Percentiles rank a stretch among this genome's conserved stretches.
Evolutionary conservation across 1,139 yeast genomes (phyloP).

Genomic region (Zygoascus meyerae): DNA sequence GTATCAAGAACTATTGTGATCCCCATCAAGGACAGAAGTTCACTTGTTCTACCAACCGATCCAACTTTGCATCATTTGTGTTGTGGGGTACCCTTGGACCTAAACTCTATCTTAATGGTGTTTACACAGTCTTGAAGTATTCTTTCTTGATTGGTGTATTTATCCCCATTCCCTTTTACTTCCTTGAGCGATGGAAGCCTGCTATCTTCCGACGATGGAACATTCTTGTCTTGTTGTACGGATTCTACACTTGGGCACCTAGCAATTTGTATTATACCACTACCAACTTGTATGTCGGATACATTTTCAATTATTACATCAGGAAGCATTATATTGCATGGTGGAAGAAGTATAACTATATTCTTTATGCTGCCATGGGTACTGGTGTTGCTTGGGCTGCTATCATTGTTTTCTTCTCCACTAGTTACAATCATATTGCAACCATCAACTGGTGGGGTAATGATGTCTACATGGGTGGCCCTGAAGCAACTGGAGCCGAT

Average conservation of each 20-base stretch:
- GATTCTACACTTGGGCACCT: slow-evolving; percentile 46
- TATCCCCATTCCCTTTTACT: slow-evolving; percentile 41
- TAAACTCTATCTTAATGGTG: slow-evolving; percentile 44
- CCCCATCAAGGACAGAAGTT: slow-evolving; percentile 34
- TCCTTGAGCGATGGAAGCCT: slow-evolving; percentile 33
- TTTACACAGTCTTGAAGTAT: slow-evolving; percentile 44
- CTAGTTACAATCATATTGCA: slow-evolving; percentile 39
- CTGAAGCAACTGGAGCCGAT: slow-evolving; percentile 37
- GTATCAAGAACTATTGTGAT: slow-evolving; percentile 43
- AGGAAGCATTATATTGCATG: slow-evolving; percentile 45
- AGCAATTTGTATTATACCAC: slow-evolving; percentile 44
- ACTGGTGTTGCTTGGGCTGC: slow-evolving; percentile 41
- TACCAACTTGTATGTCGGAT: slow-evolving; percentile 48
- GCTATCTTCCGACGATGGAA: slow-evolving; percentile 36
- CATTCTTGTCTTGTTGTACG: slow-evolving; percentile 47
- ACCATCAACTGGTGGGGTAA: slow-evolving; percentile 58
- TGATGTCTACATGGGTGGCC: slow-evolving; percentile 38
- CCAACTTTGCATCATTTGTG: slow-evolving; percentile 37
- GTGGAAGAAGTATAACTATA: slow-evolving; percentile 47
- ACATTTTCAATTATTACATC: slow-evolving; percentile 47
- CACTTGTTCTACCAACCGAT: slow-evolving; percentile 36
- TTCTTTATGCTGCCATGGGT: slow-evolving; percentile 49
- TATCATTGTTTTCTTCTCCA: slow-evolving; percentile 47
- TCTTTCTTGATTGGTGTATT: slow-evolving; percentile 51
- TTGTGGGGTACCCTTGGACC: slow-evolving; percentile 63